Evolutionary conservation across 495 filamentous ascomycete genomes (phyloP).

Genomic region (Aspergillus sclerotiicarbonarius): DNA sequence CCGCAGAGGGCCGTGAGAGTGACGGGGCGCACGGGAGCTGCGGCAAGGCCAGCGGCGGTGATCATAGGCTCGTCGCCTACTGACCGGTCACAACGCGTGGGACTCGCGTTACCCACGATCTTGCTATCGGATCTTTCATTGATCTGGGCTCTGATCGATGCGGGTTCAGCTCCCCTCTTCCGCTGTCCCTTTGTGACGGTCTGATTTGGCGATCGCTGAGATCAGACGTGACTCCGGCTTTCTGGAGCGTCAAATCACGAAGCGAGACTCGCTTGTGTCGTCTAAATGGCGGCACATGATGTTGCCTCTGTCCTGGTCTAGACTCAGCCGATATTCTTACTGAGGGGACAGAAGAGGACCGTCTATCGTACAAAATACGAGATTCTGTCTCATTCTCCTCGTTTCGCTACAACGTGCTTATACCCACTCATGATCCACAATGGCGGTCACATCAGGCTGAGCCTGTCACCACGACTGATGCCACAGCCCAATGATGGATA

Average conservation of each 20-base stretch:
- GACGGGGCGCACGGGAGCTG: conserved; percentile 9
- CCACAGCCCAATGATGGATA: background rate
- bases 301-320: background rate
- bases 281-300: conserved; percentile 4
- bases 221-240: background rate
- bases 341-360: background rate
- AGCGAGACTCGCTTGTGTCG: background rate
- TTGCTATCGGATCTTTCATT: background rate
- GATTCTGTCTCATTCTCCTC: background rate
- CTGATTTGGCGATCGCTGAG: conserved; percentile 5
- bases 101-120: background rate
- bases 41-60: conserved; percentile 12
- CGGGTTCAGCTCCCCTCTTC: background rate
- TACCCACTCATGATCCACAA: background rate
- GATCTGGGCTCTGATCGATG: background rate
- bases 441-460: background rate
- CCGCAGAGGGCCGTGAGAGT: conserved; percentile 8
- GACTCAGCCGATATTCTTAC: background rate
- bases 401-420: background rate
- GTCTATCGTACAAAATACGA: background rate
- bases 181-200: background rate
- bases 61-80: conserved; percentile 15
- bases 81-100: background rate
- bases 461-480: background rate
- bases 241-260: conserved; percentile 1